phyloP scores from a whole-genome alignment of 768 basidiomycete genomes.

The Boletus sp. region DNA sequence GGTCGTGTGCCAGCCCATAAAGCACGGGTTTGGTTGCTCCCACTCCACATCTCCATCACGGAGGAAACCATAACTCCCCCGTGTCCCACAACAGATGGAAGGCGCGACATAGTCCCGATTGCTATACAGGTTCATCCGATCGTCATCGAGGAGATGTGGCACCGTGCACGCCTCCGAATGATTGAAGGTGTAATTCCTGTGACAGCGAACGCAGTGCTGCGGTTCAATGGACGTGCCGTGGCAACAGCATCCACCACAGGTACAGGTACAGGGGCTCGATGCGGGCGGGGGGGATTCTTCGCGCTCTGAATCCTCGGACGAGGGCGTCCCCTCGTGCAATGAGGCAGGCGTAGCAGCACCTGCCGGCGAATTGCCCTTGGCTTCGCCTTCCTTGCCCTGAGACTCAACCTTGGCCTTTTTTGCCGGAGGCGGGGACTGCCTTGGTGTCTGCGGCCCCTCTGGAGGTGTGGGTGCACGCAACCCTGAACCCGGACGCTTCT shows the following conservation, averaged over 20 bases:
- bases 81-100: background rate
- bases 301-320: background rate
- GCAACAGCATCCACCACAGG: constrained; percentile 2
- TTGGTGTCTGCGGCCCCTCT: too few species aligned
- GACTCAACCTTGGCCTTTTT: background rate
- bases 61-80: too few species aligned
- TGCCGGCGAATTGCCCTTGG: background rate
- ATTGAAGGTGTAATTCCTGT: background rate
- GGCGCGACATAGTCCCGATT: background rate
- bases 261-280: constrained; percentile 2
- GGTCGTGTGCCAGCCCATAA: constrained; percentile 1
- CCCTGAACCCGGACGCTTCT: background rate
- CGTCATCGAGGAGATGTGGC: background rate
- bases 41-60: too few species aligned
- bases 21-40: background rate
- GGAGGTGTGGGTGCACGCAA: too few species aligned
- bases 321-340: background rate
- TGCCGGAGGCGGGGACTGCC: background rate
- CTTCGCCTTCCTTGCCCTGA: background rate
- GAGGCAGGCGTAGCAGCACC: background rate
- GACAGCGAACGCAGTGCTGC: constrained; percentile 6
- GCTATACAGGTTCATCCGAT: background rate
- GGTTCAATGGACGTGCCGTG: background rate
- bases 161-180: background rate
- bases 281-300: background rate